Evolutionary conservation across 495 filamentous ascomycete species (phyloP).

Genomic region (Hypoxylon fuscum): DNA sequence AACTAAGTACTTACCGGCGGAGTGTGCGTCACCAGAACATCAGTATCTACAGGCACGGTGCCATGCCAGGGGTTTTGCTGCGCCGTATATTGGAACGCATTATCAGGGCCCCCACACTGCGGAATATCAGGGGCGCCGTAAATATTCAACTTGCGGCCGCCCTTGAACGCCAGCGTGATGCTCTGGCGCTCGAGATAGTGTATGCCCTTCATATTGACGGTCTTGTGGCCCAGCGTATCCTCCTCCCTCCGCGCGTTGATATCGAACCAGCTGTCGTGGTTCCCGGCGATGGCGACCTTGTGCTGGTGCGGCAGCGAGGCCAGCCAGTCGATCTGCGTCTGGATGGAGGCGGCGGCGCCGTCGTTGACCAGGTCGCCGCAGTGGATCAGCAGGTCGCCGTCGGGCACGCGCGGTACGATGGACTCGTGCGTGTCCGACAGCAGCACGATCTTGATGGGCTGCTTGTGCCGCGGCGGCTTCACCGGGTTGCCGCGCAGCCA

Average conservation of each 20-base stretch:
- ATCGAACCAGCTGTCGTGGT: conserved; percentile 89
- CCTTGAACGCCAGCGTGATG: conserved; percentile 57
- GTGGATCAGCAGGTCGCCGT: conserved; percentile 88
- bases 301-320: conserved; percentile 72
- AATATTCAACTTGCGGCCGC: conserved; percentile 61
- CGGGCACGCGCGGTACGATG: conserved; percentile 66
- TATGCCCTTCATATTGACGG: conserved; percentile 56
- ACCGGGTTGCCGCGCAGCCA: conserved; percentile 70
- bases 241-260: conserved; percentile 50
- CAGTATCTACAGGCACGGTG: conserved; percentile 73
- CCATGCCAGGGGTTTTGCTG: conserved; percentile 57
- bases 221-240: conserved; percentile 44
- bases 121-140: conserved; percentile 65
- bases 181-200: conserved; percentile 61
- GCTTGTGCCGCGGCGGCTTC: conserved; percentile 57
- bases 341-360: conserved; percentile 76
- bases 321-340: conserved; percentile 83
- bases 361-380: conserved; percentile 83
- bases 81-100: conserved; percentile 66
- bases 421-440: conserved; percentile 88
- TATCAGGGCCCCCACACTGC: conserved; percentile 59
- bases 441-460: conserved; percentile 79
- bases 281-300: conserved; percentile 88
- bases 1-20: conserved; percentile 48
- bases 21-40: conserved; percentile 88